Percentiles rank a stretch among this genome's conserved stretches.
phyloP scores from a whole-genome alignment of 495 filamentous ascomycete species.

The Umbilicaria muhlenbergii region DNA sequence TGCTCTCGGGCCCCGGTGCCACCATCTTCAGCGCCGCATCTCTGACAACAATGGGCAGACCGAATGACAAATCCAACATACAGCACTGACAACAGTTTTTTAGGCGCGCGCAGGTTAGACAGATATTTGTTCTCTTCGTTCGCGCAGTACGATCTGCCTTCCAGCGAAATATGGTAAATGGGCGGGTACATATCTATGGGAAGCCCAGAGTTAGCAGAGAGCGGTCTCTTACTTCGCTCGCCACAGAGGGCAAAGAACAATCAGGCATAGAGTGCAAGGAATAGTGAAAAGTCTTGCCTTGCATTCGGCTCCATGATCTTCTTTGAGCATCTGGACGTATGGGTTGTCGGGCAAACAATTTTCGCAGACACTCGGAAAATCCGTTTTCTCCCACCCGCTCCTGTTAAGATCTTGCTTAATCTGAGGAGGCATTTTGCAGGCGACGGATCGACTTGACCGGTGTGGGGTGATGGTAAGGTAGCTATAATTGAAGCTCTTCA shows the following conservation, averaged over 20 bases:
- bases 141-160: slow-evolving; percentile 77
- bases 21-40: slow-evolving; percentile 98
- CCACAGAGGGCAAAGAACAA: neutral
- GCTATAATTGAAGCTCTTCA: no score
- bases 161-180: slow-evolving; percentile 93
- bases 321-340: slow-evolving; percentile 97
- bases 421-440: slow-evolving; percentile 39
- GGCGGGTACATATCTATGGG: slow-evolving; percentile 67
- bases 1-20: slow-evolving; percentile 75
- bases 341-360: slow-evolving; percentile 89
- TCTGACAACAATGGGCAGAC: slow-evolving; percentile 79
- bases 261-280: neutral
- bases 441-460: no score
- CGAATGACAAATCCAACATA: slow-evolving; percentile 94
- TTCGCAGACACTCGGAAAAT: slow-evolving; percentile 50
- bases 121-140: slow-evolving; percentile 78
- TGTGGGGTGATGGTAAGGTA: no score
- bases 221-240: neutral
- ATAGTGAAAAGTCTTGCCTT: slow-evolving; percentile 23
- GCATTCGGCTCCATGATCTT: slow-evolving; percentile 70
- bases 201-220: neutral
- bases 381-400: slow-evolving; percentile 88
- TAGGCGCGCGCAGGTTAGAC: slow-evolving; percentile 83
- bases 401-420: slow-evolving; percentile 96
- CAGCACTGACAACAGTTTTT: slow-evolving; percentile 99